A percentile compares a stretch with the other conserved stretches of the same genome.
Conservation (phyloP, 148 eudicot genomes). For the Pouteria glomerata region DNA sequence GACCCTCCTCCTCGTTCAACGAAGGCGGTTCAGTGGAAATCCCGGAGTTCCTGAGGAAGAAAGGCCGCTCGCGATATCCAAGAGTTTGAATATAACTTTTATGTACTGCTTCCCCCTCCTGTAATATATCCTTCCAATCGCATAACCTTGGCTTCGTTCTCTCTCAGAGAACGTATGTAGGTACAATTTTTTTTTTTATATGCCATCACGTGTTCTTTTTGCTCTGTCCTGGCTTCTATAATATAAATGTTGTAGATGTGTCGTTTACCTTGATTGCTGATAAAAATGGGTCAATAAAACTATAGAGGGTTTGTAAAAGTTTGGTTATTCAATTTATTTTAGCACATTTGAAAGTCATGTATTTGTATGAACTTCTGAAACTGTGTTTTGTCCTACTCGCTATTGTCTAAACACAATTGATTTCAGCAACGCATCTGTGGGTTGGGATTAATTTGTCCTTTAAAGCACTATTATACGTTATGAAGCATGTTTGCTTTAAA, state of each 20-base stretch:
- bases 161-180: no score
- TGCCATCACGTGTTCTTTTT: no score
- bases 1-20: conserved; percentile 52
- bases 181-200: no score
- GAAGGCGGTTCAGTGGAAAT: conserved; percentile 89
- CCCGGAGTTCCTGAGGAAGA: conserved; percentile 94
- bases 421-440: no score
- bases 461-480: no score
- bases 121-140: conserved; percentile 5
- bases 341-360: background rate
- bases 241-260: conserved; percentile 6
- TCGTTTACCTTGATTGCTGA: conserved; percentile 8
- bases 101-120: background rate
- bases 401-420: no score
- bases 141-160: no score
- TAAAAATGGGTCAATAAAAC: background rate
- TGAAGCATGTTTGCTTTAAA: no score
- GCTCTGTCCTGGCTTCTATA: conserved; percentile 8
- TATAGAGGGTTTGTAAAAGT: background rate
- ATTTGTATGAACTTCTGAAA: no score
- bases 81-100: conserved; percentile 47
- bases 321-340: background rate
- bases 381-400: no score
- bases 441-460: no score
- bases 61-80: conserved; percentile 94